A percentile compares a stretch with the other conserved stretches of the same genome.
Conservation (phyloP, 768 basidiomycete species). For the Tricholoma saponaceum region DNA sequence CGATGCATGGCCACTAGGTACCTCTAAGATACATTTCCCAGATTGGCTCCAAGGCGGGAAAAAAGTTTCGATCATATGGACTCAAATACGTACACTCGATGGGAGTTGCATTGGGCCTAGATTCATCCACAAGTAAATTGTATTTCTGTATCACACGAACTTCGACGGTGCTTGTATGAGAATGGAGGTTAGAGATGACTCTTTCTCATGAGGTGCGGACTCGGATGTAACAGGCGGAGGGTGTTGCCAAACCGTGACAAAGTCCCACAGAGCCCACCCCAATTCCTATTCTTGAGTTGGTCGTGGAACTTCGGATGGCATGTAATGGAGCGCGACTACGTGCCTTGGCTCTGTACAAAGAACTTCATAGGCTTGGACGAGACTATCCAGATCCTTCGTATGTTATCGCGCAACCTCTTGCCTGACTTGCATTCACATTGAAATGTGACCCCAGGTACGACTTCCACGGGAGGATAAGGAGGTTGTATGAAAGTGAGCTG, state of each 20-base stretch:
- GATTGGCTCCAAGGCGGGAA: too few species aligned
- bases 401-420: constrained; percentile 25
- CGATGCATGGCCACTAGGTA: too few species aligned
- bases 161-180: too few species aligned
- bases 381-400: constrained; percentile 83
- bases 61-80: too few species aligned
- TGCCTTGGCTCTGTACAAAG: constrained; percentile 75
- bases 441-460: constrained; percentile 46
- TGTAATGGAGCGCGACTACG: constrained; percentile 52
- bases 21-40: too few species aligned
- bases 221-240: neutral
- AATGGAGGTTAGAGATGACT: too few species aligned
- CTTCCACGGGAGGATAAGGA: constrained; percentile 69
- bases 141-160: neutral
- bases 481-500: constrained; percentile 67
- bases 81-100: too few species aligned
- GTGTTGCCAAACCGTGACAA: constrained; percentile 22
- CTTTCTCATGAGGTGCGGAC: neutral
- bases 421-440: neutral
- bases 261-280: constrained; percentile 7
- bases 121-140: too few species aligned
- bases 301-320: constrained; percentile 34
- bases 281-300: neutral
- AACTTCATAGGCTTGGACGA: constrained; percentile 72
- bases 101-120: neutral